Evolutionary conservation across 2,329 filamentous ascomycete genomes (phyloP).

Genomic region (Diaporthe citrichinensis): DNA sequence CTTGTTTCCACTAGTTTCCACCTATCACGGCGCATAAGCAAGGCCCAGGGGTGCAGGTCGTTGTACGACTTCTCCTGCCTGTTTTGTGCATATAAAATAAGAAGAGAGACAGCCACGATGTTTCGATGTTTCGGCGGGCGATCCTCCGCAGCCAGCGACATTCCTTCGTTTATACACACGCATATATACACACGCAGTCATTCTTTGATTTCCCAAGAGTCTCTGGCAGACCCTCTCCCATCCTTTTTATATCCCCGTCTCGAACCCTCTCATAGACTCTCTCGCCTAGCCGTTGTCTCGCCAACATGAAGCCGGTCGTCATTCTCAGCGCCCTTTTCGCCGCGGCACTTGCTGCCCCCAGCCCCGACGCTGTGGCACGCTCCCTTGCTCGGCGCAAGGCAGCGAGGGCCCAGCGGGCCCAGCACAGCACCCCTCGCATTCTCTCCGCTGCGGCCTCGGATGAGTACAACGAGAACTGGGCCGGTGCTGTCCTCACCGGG

Average conservation of each 20-base stretch:
- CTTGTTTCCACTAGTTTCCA: slow-evolving; percentile 29
- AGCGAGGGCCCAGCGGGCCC: neutral
- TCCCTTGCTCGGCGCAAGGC: slow-evolving; percentile 32
- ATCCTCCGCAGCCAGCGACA: neutral
- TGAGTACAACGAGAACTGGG: slow-evolving; percentile 62
- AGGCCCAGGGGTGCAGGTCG: neutral
- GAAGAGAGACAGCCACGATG: neutral
- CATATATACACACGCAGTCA: neutral
- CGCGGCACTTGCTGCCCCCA: slow-evolving; percentile 52
- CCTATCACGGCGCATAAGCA: slow-evolving; percentile 1
- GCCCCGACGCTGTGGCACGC: slow-evolving; percentile 72
- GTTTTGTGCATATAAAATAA: neutral
- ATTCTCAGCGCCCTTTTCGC: slow-evolving; percentile 25
- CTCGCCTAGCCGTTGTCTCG: neutral
- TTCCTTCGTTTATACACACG: slow-evolving; percentile 1
- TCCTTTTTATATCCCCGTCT: neutral
- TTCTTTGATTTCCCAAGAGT: slow-evolving; percentile 10
- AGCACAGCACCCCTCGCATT: neutral
- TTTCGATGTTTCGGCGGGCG: neutral
- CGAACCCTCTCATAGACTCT: neutral
- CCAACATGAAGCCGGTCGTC: slow-evolving; percentile 26
- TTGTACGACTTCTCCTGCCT: neutral
- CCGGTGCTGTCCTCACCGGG: slow-evolving; percentile 66
- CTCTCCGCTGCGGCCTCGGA: neutral
- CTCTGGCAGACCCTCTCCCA: neutral